Evolutionary conservation across 805 yeast genomes (phyloP).

Genomic region (Saccharomycopsis javanensis): DNA sequence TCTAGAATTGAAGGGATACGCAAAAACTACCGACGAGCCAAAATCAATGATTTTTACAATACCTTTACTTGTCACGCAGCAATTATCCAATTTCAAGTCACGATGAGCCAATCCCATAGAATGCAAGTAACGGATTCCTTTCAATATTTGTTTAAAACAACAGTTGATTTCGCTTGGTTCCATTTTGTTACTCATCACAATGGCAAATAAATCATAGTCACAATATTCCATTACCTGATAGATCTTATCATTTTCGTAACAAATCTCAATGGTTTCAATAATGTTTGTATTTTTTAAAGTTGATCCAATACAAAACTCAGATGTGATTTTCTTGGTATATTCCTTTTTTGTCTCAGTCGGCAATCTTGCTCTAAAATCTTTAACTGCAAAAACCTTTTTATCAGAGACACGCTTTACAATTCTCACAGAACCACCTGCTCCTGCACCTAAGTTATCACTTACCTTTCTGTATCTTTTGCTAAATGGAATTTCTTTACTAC

Average conservation of each 20-base stretch:
- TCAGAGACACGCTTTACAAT: conserved; percentile 61
- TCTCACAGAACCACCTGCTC: conserved; percentile 89
- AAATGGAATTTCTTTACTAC: conserved; percentile 37
- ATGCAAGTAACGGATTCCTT: conserved; percentile 76
- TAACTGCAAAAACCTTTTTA: conserved; percentile 74
- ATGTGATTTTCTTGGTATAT: conserved; percentile 84
- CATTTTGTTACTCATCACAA: conserved; percentile 92
- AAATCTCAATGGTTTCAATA: conserved; percentile 83
- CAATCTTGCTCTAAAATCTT: conserved; percentile 76
- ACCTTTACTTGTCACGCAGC: conserved; percentile 76
- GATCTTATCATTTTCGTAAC: conserved; percentile 78
- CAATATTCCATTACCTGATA: conserved; percentile 93
- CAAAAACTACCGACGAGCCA: conserved; percentile 87
- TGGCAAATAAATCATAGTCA: conserved; percentile 85
- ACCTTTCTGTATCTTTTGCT: conserved; percentile 70
- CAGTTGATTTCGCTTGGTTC: conserved; percentile 68
- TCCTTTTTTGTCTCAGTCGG: conserved; percentile 70
- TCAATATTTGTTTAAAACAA: conserved; percentile 78
- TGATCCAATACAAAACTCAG: conserved; percentile 90
- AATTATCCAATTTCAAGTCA: conserved; percentile 85
- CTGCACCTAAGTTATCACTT: conserved; percentile 85
- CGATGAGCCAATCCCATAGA: conserved; percentile 82
- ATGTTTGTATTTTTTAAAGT: conserved; percentile 84
- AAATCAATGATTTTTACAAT: conserved; percentile 86
- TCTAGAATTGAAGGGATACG: conserved; percentile 71